phyloP scores from a whole-genome alignment of 495 filamentous ascomycete genomes.

The Cairneyella variabilis region DNA sequence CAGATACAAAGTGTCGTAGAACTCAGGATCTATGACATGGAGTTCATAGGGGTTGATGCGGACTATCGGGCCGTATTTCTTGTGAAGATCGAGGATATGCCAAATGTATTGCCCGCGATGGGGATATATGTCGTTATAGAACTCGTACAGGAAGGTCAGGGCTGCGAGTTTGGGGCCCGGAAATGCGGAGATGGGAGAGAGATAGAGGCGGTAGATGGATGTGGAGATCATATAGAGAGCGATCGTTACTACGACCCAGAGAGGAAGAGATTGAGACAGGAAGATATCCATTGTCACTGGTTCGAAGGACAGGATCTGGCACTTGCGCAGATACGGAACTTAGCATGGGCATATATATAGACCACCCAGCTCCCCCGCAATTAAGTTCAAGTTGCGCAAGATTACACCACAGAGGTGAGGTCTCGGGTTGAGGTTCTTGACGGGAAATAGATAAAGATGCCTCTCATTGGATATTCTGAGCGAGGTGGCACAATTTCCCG shows the following conservation, averaged over 20 bases:
- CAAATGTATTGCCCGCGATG: slow-evolving; percentile 18
- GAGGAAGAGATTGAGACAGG: too few relatives aligned
- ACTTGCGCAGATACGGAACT: too few relatives aligned
- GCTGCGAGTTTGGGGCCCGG: slow-evolving; percentile 44
- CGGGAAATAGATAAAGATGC: too few relatives aligned
- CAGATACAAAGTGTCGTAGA: slow-evolving; percentile 43
- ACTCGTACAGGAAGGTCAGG: slow-evolving; percentile 35
- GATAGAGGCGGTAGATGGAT: slow-evolving; percentile 29
- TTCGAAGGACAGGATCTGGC: too few relatives aligned
- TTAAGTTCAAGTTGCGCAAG: too few relatives aligned
- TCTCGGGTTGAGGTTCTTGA: too few relatives aligned
- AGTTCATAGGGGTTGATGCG: slow-evolving; percentile 55
- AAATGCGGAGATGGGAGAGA: slow-evolving; percentile 41
- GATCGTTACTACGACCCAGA: background rate
- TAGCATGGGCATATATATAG: too few relatives aligned
- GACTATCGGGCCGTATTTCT: slow-evolving; percentile 48
- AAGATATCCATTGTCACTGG: too few relatives aligned
- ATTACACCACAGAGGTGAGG: too few relatives aligned
- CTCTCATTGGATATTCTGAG: too few relatives aligned
- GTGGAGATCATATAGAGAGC: background rate
- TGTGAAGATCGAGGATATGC: slow-evolving; percentile 25
- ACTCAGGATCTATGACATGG: slow-evolving; percentile 49
- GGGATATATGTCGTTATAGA: slow-evolving; percentile 12
- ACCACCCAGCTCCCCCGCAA: too few relatives aligned
- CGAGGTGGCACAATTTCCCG: too few relatives aligned